Conservation (phyloP, 345 rosid species). For the Zanthoxylum bungeanum region DNA sequence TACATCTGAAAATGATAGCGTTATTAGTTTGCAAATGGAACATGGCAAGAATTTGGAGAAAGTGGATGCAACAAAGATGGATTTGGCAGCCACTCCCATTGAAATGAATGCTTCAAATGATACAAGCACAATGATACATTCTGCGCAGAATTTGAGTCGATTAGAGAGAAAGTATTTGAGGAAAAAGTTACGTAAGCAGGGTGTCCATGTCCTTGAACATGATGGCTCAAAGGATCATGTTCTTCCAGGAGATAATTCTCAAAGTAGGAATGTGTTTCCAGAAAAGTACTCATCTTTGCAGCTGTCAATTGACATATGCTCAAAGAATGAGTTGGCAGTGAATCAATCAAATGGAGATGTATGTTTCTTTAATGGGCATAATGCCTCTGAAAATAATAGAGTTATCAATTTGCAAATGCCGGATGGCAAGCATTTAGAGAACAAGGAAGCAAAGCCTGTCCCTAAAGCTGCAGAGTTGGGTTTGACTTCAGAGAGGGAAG, state of each 20-base stretch:
- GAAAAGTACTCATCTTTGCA: conserved; percentile 7
- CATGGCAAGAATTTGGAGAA: too few relatives aligned
- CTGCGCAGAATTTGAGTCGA: neutral
- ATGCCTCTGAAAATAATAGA: neutral
- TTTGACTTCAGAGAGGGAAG: neutral
- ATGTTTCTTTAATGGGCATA: neutral
- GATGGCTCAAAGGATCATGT: neutral
- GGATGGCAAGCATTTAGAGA: neutral
- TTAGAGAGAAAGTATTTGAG: neutral
- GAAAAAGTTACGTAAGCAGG: conserved; percentile 14
- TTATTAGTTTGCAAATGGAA: too few relatives aligned
- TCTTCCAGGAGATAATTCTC: neutral
- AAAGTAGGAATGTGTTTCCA: neutral
- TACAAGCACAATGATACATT: neutral
- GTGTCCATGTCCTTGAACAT: neutral
- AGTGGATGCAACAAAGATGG: too few relatives aligned
- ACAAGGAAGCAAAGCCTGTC: conserved; percentile 3
- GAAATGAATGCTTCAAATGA: neutral
- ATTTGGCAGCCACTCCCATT: too few relatives aligned
- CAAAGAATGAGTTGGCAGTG: neutral
- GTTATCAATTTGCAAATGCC: neutral
- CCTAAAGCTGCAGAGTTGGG: neutral
- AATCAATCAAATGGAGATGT: conserved; percentile 1
- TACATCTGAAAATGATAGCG: too few relatives aligned
- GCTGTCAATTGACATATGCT: neutral